phyloP scores from a whole-genome alignment of 2,329 filamentous ascomycete genomes.

The Aspergillus pseudotamarii region DNA sequence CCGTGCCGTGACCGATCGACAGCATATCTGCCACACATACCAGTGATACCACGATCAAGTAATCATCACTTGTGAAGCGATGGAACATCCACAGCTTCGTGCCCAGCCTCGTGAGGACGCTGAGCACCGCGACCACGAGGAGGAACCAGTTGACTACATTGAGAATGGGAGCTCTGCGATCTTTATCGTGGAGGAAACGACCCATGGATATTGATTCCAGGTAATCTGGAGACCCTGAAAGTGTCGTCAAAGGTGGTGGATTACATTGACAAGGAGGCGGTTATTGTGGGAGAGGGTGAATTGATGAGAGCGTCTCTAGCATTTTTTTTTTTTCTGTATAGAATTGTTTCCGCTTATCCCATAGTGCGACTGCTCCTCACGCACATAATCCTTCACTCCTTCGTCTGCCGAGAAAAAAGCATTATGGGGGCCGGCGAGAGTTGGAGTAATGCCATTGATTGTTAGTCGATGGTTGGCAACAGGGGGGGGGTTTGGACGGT shows the following conservation, averaged over 20 bases:
- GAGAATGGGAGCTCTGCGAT: conserved; percentile 25
- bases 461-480: not conserved
- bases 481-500: not conserved
- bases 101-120: conserved; percentile 24
- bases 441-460: not conserved
- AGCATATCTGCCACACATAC: conserved; percentile 1
- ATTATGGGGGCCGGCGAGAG: not conserved
- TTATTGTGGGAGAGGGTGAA: not conserved
- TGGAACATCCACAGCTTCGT: conserved; percentile 26
- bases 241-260: not conserved
- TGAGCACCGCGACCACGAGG: conserved; percentile 22
- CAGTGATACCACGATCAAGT: conserved; percentile 23
- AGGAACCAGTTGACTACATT: conserved; percentile 27
- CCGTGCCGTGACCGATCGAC: no score
- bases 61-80: conserved; percentile 24
- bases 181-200: conserved; percentile 24
- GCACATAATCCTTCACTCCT: not conserved
- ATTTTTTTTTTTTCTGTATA: not conserved
- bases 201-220: conserved; percentile 6
- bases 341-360: not conserved
- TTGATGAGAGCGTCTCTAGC: not conserved
- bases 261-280: not conserved
- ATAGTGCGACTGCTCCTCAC: not conserved
- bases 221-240: not conserved
- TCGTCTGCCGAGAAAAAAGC: not conserved